Percentiles rank a stretch among this genome's conserved stretches.
These are phyloP conservation scores for Toxicodendron radicans DNA, from an alignment of 345 rosid species.

Conservation along the genomic window DNA sequence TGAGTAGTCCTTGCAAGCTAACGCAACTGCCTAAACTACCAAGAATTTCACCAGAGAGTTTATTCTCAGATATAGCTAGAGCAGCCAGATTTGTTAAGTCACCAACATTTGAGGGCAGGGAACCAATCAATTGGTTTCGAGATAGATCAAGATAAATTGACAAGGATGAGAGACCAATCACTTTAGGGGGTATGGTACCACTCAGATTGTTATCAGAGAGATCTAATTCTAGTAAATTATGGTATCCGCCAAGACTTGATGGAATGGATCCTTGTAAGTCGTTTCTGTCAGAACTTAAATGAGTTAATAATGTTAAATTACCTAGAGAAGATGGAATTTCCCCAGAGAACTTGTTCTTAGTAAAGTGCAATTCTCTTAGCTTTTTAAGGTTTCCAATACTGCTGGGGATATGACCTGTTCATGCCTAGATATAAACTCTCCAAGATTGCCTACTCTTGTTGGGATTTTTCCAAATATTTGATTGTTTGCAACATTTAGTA, in stretches of 20 bases:
- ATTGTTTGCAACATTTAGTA: background rate
- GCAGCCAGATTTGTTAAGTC: conserved; percentile 14
- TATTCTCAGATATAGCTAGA: conserved; percentile 24
- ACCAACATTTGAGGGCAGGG: conserved; percentile 23
- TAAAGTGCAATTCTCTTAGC: rapidly evolving
- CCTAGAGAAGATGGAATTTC: background rate
- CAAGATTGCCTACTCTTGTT: conserved; percentile 8
- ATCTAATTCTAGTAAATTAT: background rate
- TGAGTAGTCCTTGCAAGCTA: conserved; percentile 11
- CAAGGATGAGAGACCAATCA: conserved; percentile 20
- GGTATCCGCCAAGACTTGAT: conserved; percentile 2
- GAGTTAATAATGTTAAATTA: background rate
- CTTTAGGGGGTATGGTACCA: conserved; percentile 25
- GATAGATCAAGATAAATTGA: conserved; percentile 22
- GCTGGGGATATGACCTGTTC: background rate
- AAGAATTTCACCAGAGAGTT: conserved; percentile 34
- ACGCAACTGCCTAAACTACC: conserved; percentile 22
- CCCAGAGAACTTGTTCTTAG: background rate
- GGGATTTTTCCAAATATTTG: conserved; percentile 21
- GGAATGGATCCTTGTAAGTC: conserved; percentile 23
- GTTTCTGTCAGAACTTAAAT: background rate
- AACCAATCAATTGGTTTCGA: conserved; percentile 4
- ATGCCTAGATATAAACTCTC: no score
- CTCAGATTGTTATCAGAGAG: conserved; percentile 21
- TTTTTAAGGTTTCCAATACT: conserved; percentile 8